A percentile compares a stretch with the other conserved stretches of the same genome.
phyloP scores from a whole-genome alignment of 805 yeast genomes.

The Yamadazyma paraphyllophila region DNA sequence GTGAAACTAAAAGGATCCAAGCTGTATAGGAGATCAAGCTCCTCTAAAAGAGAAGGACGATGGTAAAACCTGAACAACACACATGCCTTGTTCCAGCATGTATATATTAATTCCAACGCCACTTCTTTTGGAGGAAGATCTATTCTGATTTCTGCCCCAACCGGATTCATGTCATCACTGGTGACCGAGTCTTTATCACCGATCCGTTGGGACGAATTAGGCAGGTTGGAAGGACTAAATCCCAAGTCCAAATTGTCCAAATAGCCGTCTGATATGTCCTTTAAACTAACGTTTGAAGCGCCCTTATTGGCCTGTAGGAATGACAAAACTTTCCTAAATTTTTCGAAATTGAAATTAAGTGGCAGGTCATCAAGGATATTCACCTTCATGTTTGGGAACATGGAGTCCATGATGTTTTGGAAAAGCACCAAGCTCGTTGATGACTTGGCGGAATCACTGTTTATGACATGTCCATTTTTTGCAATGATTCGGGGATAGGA shows the following conservation, averaged over 20 bases:
- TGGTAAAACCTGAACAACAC: slow-evolving; percentile 83
- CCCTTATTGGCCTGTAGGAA: slow-evolving; percentile 1
- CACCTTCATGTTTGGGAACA: slow-evolving; percentile 35
- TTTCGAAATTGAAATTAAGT: slow-evolving; percentile 32
- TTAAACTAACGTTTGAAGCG: slow-evolving; percentile 15
- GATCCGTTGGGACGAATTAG: slow-evolving; percentile 10
- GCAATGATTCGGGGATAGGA: slow-evolving; percentile 15
- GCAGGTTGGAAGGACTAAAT: slow-evolving; percentile 6
- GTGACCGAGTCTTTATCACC: slow-evolving; percentile 11
- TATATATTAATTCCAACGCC: slow-evolving; percentile 67
- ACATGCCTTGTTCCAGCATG: slow-evolving; percentile 85
- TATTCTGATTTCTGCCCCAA: slow-evolving; percentile 51
- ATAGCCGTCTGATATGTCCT: slow-evolving; percentile 29
- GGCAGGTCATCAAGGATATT: slow-evolving; percentile 32
- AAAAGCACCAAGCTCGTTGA: slow-evolving; percentile 23
- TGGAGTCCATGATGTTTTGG: slow-evolving; percentile 32
- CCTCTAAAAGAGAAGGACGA: slow-evolving; percentile 73
- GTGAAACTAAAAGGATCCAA: slow-evolving; percentile 72
- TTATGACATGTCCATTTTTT: slow-evolving; percentile 4
- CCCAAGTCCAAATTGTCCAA: slow-evolving; percentile 20
- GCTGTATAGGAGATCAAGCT: slow-evolving; percentile 71
- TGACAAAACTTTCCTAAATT: slow-evolving; percentile 26
- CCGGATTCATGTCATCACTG: slow-evolving; percentile 26
- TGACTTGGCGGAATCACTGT: slow-evolving; percentile 12
- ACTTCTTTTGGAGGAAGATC: slow-evolving; percentile 73